These are phyloP conservation scores for Reutealis trisperma DNA, from an alignment of 345 rosid species.

Conservation along the genomic window DNA sequence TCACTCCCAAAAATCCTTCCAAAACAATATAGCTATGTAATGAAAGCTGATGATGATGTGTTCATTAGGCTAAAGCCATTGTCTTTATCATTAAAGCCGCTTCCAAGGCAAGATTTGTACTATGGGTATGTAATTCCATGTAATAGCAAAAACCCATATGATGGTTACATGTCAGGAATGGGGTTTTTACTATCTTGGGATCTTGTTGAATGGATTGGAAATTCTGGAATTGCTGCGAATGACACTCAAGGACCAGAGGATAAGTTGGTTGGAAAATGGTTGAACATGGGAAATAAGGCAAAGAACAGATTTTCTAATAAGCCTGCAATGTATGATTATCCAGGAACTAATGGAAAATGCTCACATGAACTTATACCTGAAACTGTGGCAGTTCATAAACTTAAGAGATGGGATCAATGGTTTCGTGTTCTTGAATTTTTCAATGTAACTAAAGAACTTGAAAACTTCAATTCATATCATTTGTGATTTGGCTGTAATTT, in stretches of 20 bases:
- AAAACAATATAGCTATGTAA: conserved; percentile 32
- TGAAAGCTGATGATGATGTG: conserved; percentile 47
- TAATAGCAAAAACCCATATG: conserved; percentile 33
- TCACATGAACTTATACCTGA: conserved; percentile 42
- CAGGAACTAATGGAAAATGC: conserved; percentile 41
- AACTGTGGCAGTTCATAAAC: conserved; percentile 40
- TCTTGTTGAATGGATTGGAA: conserved; percentile 44
- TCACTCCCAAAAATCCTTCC: conserved; percentile 32
- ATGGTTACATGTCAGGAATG: conserved; percentile 50
- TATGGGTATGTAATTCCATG: conserved; percentile 50
- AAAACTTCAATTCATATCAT: conserved; percentile 23
- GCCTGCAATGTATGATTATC: conserved; percentile 49
- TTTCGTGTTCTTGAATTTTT: conserved; percentile 32
- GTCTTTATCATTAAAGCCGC: conserved; percentile 24
- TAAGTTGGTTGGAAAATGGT: conserved; percentile 45
- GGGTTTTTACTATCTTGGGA: conserved; percentile 48
- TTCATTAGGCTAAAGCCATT: conserved; percentile 32
- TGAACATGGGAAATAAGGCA: conserved; percentile 40
- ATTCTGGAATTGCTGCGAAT: conserved; percentile 27
- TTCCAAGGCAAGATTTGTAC: conserved; percentile 39
- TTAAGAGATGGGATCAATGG: conserved; percentile 50
- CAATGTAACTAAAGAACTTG: conserved; percentile 38
- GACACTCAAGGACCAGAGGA: conserved; percentile 42
- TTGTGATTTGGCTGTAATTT: not conserved
- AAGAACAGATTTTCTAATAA: conserved; percentile 36